Evolutionary conservation across 345 rosid species (phyloP), one percentile per base, ranked within the genome.

Genomic region (Corchorus olitorius): DNA sequence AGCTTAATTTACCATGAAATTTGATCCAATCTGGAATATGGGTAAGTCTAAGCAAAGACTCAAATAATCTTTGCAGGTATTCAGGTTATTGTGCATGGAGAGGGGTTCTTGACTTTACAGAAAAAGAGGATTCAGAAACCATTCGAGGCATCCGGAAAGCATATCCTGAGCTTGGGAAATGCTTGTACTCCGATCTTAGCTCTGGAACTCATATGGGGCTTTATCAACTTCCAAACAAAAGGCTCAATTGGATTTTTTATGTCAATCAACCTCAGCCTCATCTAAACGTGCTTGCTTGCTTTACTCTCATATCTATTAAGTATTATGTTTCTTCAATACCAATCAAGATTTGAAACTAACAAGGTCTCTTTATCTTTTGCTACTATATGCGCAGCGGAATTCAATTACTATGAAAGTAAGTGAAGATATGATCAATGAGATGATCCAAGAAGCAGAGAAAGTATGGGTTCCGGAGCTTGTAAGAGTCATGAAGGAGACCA

Each of bases 51-150:
- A 27, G 27, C 1, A 27, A 27, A 0, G 27, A n/a, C n/a, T n/a
- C n/a, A n/a, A 60, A 0, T 12, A 11, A 12, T 4, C 37, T 39
- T 33, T 20, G 79, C 74, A 92, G 97, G 87, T 91, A 94, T 76
- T 90, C 94, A 2, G 95, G 95, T 62, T 94, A 89, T 22, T 91
- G 93, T 77, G 95, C 97, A 17, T 91, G 94, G 97, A 84, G 94
- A 85, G 94, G 98, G 54, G 83, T 92, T 77, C 87, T 88, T 41
- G 87, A 94, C 78, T 92, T 89, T 77, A 81, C 91, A 7, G 87
- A 77, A 50, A 67, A 63, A 48, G 94, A 89, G 83, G 76, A 81
- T 75, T 86, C 88, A 3, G 91, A 88, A 68, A 82, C 77, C 20
- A 81, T 88, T 14, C 0, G 61, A 3, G 89, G 84, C 9, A 86